A percentile compares a stretch with the other conserved stretches of the same genome.
Evolutionary conservation across 2,329 filamentous ascomycete species (phyloP).

Genomic region (Onygenales sp.): DNA sequence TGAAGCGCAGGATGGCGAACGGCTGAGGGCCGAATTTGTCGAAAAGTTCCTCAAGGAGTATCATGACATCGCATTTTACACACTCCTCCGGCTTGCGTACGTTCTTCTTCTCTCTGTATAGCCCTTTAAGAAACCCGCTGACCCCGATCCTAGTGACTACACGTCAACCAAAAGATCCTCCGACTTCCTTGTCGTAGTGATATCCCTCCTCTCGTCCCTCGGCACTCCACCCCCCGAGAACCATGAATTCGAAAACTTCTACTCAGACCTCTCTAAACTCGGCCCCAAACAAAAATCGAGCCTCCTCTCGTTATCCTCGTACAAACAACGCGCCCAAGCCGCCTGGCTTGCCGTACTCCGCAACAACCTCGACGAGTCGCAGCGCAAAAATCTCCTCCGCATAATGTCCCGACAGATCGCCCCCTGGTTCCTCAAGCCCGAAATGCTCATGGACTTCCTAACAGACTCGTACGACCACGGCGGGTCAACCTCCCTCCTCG

Average conservation of each 20-base stretch:
- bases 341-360: slow-evolving; percentile 76
- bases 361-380: slow-evolving; percentile 53
- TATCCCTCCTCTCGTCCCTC: slow-evolving; percentile 39
- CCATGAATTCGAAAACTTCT: slow-evolving; percentile 28
- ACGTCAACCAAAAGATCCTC: slow-evolving; percentile 18
- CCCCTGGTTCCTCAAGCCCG: slow-evolving; percentile 81
- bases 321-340: slow-evolving; percentile 73
- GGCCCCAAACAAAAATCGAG: slow-evolving; percentile 52
- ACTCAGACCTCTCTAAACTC: slow-evolving; percentile 40
- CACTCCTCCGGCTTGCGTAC: slow-evolving; percentile 65
- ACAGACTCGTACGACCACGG: slow-evolving; percentile 87
- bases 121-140: neutral
- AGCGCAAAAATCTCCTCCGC: slow-evolving; percentile 69
- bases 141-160: slow-evolving; percentile 24
- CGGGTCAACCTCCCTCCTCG: slow-evolving; percentile 76
- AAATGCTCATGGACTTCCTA: slow-evolving; percentile 89
- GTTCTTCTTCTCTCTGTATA: slow-evolving; percentile 20
- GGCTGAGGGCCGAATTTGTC: slow-evolving; percentile 61
- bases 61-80: slow-evolving; percentile 77
- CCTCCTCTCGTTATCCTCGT: slow-evolving; percentile 55
- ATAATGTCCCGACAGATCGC: slow-evolving; percentile 69
- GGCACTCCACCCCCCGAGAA: slow-evolving; percentile 54
- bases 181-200: slow-evolving; percentile 24
- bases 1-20: slow-evolving; percentile 45
- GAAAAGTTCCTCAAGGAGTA: slow-evolving; percentile 70